phyloP scores from a whole-genome alignment of 176 grass and related monocot species.

The Microstegium vimineum region DNA sequence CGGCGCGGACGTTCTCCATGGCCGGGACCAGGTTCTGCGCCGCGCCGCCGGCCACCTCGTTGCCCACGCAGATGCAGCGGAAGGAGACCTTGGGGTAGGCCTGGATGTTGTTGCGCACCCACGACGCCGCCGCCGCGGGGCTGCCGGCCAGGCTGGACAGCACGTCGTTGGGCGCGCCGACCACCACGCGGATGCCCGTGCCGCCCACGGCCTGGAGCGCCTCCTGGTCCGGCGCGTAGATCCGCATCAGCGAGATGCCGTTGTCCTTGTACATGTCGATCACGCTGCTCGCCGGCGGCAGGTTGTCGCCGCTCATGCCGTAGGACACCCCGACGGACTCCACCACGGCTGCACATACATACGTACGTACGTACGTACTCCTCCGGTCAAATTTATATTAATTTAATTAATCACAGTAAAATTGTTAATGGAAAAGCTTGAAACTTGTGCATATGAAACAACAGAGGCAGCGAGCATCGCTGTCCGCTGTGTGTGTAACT shows the following conservation, averaged over 20 bases:
- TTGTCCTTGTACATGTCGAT: slow-evolving; percentile 23
- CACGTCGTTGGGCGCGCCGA: slow-evolving; percentile 25
- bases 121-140: background rate
- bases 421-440: background rate
- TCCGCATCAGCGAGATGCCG: slow-evolving; percentile 32
- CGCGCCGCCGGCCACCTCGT: slow-evolving; percentile 29
- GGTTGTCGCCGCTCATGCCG: slow-evolving; percentile 32
- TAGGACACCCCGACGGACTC: slow-evolving; percentile 40
- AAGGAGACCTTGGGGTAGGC: slow-evolving; percentile 40
- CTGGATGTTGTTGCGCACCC: slow-evolving; percentile 35
- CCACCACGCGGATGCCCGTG: slow-evolving; percentile 28
- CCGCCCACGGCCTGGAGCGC: slow-evolving; percentile 21
- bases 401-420: background rate
- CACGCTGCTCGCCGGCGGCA: slow-evolving; percentile 10
- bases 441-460: background rate
- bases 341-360: background rate
- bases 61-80: slow-evolving; percentile 37
- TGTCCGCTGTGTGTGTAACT: background rate
- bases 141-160: slow-evolving; percentile 17
- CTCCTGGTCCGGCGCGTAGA: slow-evolving; percentile 28
- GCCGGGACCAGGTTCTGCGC: slow-evolving; percentile 42
- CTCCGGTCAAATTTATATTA: background rate
- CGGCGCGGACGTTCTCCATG: slow-evolving; percentile 45
- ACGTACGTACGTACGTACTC: background rate
- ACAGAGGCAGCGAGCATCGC: background rate